Percentiles rank a stretch among this genome's conserved stretches.
Conservation (phyloP, 352 stramenopile genomes). For the Thraustochytrium sp. region DNA sequence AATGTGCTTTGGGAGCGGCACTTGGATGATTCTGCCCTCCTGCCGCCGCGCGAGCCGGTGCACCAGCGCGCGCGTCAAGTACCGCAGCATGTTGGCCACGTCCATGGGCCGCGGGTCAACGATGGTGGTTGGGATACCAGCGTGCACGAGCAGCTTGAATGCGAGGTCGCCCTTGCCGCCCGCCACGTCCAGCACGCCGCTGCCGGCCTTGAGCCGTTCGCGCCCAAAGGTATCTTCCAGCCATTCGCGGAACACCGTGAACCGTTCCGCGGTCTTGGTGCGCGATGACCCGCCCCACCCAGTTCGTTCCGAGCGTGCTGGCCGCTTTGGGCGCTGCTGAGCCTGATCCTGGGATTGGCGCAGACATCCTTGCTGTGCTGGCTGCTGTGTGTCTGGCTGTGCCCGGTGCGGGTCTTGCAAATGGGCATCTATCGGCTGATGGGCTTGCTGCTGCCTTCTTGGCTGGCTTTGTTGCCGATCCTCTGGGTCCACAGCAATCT, state of each 20-base stretch:
- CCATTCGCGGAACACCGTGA: background rate
- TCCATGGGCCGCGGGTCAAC: constrained; percentile 68
- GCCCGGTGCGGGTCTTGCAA: no score
- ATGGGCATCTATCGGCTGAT: no score
- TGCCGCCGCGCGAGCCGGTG: background rate
- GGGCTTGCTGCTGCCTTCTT: no score
- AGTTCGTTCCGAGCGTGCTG: no score
- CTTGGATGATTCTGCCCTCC: background rate
- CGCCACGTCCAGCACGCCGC: constrained; percentile 65
- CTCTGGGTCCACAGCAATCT: no score
- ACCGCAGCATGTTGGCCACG: constrained; percentile 46
- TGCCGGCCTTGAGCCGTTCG: background rate
- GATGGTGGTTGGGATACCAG: constrained; percentile 45
- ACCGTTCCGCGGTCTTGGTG: background rate
- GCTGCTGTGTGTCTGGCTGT: no score
- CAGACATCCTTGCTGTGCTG: no score
- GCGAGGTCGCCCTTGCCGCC: constrained; percentile 68
- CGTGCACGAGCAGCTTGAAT: constrained; percentile 74
- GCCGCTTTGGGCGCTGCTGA: no score
- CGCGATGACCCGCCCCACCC: background rate
- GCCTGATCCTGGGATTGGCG: no score
- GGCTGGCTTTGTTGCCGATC: no score
- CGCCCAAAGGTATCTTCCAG: background rate
- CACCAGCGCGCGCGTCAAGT: background rate
- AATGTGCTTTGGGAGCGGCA: constrained; percentile 23